Evolutionary conservation across 306 rosid genomes (phyloP).

Genomic region (Malus sylvestris): DNA sequence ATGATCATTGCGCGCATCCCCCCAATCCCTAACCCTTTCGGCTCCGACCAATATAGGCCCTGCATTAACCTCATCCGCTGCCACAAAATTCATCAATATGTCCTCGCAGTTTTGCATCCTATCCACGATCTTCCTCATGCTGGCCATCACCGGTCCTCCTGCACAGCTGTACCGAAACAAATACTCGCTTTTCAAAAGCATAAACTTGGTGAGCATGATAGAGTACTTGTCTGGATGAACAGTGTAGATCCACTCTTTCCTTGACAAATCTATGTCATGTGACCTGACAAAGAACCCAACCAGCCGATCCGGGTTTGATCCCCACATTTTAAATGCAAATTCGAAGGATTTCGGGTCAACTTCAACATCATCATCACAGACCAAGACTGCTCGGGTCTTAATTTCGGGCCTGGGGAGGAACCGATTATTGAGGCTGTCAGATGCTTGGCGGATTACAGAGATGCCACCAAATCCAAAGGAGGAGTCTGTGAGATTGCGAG

Average conservation of each 20-base stretch:
- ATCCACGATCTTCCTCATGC: conserved; percentile 52
- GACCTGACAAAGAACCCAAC: conserved; percentile 76
- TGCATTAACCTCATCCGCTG: conserved; percentile 40
- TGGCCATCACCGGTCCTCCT: conserved; percentile 41
- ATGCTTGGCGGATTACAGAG: conserved; percentile 38
- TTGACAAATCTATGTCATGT: conserved; percentile 58
- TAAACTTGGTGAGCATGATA: conserved; percentile 70
- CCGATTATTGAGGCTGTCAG: conserved; percentile 61
- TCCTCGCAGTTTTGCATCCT: conserved; percentile 70
- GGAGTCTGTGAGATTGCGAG: conserved; percentile 37
- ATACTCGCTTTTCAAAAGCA: conserved; percentile 45
- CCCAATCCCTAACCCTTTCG: conserved; percentile 58
- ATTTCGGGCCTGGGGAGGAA: conserved; percentile 60
- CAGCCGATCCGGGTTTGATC: conserved; percentile 32
- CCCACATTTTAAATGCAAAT: conserved; percentile 64
- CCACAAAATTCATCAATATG: conserved; percentile 71
- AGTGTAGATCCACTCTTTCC: conserved; percentile 73
- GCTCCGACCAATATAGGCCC: conserved; percentile 76
- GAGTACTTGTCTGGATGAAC: conserved; percentile 75
- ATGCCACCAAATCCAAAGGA: conserved; percentile 35
- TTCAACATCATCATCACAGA: conserved; percentile 84
- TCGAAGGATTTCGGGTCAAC: conserved; percentile 48
- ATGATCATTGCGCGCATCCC: conserved; percentile 60
- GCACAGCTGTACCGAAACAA: conserved; percentile 51
- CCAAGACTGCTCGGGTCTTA: conserved; percentile 51